A percentile compares a stretch with the other conserved stretches of the same genome.
Conservation (phyloP, 2,329 filamentous ascomycete genomes). For the Colletotrichum sp. region DNA sequence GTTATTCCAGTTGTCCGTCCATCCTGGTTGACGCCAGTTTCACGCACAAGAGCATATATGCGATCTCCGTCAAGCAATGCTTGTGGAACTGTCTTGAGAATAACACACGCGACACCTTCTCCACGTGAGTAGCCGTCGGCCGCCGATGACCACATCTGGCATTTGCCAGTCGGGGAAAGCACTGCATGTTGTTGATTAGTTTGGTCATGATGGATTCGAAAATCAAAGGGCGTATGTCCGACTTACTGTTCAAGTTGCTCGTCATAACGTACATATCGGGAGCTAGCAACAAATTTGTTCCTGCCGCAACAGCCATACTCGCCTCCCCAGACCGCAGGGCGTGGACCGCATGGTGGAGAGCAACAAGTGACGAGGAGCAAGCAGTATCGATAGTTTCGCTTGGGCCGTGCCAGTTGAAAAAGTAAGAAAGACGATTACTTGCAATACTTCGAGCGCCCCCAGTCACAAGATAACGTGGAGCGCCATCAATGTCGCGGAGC, state of each 20-base stretch:
- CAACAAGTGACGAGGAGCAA: slow-evolving; percentile 45
- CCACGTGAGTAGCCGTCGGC: slow-evolving; percentile 58
- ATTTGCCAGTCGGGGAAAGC: slow-evolving; percentile 38
- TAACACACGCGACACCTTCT: slow-evolving; percentile 50
- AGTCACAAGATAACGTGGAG: slow-evolving; percentile 31
- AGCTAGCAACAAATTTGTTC: slow-evolving; percentile 25
- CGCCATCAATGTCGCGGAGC: slow-evolving; percentile 25
- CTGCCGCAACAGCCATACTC: slow-evolving; percentile 30
- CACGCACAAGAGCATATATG: slow-evolving; percentile 27
- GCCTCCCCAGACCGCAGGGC: slow-evolving; percentile 35
- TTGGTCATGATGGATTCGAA: no score
- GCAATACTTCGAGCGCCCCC: slow-evolving; percentile 36
- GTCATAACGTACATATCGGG: neutral
- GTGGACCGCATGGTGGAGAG: slow-evolving; percentile 43
- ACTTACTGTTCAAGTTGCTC: slow-evolving; percentile 17
- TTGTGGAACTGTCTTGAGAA: slow-evolving; percentile 48
- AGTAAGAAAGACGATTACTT: slow-evolving; percentile 43
- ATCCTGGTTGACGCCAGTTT: slow-evolving; percentile 17
- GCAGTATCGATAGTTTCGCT: slow-evolving; percentile 48
- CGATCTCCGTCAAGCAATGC: slow-evolving; percentile 39
- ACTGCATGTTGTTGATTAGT: slow-evolving; percentile 16
- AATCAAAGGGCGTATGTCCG: no score
- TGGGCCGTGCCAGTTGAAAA: slow-evolving; percentile 41
- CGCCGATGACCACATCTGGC: slow-evolving; percentile 42
- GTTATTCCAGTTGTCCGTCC: slow-evolving; percentile 31